A percentile compares a stretch with the other conserved stretches of the same genome.
Conservation (phyloP, 2,329 filamentous ascomycete genomes). For the Talaromyces atroroseus region DNA sequence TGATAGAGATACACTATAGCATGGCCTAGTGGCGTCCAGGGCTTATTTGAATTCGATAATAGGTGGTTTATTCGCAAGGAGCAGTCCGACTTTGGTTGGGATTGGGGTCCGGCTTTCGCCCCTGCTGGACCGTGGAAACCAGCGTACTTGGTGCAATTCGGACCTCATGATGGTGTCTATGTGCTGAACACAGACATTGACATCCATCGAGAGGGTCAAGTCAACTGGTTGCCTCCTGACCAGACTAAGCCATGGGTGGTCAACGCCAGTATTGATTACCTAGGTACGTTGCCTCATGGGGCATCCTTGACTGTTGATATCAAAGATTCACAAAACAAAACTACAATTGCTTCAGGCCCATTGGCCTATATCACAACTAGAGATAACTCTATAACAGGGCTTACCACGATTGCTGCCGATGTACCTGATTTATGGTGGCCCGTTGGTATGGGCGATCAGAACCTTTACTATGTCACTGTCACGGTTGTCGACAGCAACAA, state of each 20-base stretch:
- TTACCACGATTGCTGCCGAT: conserved; percentile 37
- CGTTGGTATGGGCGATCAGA: conserved; percentile 51
- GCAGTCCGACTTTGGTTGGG: conserved; percentile 61
- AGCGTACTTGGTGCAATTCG: conserved; percentile 52
- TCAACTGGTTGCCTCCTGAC: conserved; percentile 54
- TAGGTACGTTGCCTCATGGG: conserved; percentile 45
- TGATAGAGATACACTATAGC: conserved; percentile 21
- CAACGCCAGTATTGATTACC: conserved; percentile 55
- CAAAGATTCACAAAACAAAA: conserved; percentile 36
- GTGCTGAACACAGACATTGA: conserved; percentile 53
- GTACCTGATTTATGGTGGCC: conserved; percentile 59
- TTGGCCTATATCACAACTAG: conserved; percentile 39
- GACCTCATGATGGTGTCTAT: conserved; percentile 37
- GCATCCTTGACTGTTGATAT: conserved; percentile 45
- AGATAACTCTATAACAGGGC: conserved; percentile 46
- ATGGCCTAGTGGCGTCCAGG: conserved; percentile 48
- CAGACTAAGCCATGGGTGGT: conserved; percentile 55
- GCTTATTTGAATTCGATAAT: conserved; percentile 48
- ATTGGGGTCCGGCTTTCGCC: conserved; percentile 58
- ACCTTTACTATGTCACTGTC: conserved; percentile 53
- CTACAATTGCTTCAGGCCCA: conserved; percentile 32
- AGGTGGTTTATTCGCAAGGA: conserved; percentile 56
- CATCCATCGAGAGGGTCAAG: conserved; percentile 54
- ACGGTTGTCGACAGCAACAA: conserved; percentile 37
- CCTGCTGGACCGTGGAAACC: conserved; percentile 60